Percentiles rank a stretch among this genome's conserved stretches.
Evolutionary conservation across 1,139 yeast genomes (phyloP).

Genomic region (Kodamaea sp.): DNA sequence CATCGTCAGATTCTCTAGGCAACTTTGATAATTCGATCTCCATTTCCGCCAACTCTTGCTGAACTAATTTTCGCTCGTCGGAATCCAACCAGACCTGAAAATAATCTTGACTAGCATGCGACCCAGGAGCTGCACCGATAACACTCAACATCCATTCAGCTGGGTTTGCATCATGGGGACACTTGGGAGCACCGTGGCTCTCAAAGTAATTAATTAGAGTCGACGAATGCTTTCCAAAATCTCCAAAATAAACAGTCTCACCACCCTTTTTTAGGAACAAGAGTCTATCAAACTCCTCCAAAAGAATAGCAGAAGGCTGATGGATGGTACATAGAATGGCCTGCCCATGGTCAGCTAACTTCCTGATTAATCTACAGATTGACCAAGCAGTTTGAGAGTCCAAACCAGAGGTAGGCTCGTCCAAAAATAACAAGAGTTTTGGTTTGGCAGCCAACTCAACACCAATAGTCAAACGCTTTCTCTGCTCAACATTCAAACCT

Average conservation of each 20-base stretch:
- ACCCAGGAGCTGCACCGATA: slow-evolving; percentile 21
- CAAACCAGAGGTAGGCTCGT: slow-evolving; percentile 22
- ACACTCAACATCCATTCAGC: slow-evolving; percentile 22
- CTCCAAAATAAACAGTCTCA: slow-evolving; percentile 12
- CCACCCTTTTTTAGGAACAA: slow-evolving; percentile 16
- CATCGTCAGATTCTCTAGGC: slow-evolving; percentile 14
- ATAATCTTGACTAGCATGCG: slow-evolving; percentile 20
- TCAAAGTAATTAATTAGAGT: slow-evolving; percentile 13
- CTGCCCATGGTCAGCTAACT: slow-evolving; percentile 17
- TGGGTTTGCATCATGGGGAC: slow-evolving; percentile 21
- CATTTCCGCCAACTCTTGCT: slow-evolving; percentile 16
- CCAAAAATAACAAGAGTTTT: slow-evolving; percentile 18
- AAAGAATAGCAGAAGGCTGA: slow-evolving; percentile 16
- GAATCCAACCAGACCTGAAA: slow-evolving; percentile 21
- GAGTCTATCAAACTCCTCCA: slow-evolving; percentile 15
- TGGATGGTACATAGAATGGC: slow-evolving; percentile 18
- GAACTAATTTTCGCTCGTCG: slow-evolving; percentile 14
- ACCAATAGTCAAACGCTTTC: slow-evolving; percentile 20
- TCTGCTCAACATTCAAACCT: slow-evolving; percentile 17
- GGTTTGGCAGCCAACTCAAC: slow-evolving; percentile 23
- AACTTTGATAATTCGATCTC: slow-evolving; percentile 15
- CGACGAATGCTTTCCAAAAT: slow-evolving; percentile 12
- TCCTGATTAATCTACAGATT: slow-evolving; percentile 14
- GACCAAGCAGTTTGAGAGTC: slow-evolving; percentile 20
- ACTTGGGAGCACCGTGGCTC: slow-evolving; percentile 19